Base-by-base conservation (phyloP, 164 flowering plant species). In the Amborella trichopoda region DNA sequence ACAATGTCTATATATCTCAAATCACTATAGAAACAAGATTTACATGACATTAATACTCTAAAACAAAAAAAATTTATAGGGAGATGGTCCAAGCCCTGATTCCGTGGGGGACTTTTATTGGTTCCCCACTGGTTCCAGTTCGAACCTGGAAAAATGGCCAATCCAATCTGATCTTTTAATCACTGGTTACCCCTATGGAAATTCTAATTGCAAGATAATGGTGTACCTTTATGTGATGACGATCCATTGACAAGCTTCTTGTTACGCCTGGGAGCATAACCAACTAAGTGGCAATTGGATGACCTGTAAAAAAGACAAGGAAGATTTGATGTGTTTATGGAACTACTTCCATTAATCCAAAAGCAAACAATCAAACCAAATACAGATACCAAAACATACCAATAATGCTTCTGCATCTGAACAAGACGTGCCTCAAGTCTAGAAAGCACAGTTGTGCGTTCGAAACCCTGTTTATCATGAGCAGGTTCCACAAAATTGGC, bases 401-500 rank as follows among this genome's bases (percentile, higher is more conserved):
- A 93, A 63, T 83, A 91, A 22, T 23, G 59, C 47, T 77, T 87
- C 53, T 91, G 98, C 78, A 91, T 72, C 23, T 76, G 72, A 28
- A 72, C 33, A 38, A 91, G 49, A 26, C 70, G 56, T 42, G 68
- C 46, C 67, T 88, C 95, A 20, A 93, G 94, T 52, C 95, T 76
- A 46, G 89, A 56, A 52, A 88, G 90, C 49, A 82, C 94, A 22
- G 68, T 77, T 9, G 99, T 93, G 9, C 95, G 83, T 70, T 93
- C 99, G 81, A 93, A 93, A 1, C 95, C 95, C 53, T 93, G 99
- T 57, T 88, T 93, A 64, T 93, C 96, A 69, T 93, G 99, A 52
- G 99, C 99, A 46, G 99, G 99, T 58, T 93, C 96, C 37, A 88
- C 87, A 73, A 93, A 93, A 62, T 93, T 82, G 27, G 99, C 95